Evolutionary conservation across 202 grass and related monocot species (phyloP), one percentile per base, ranked within the genome.

Genomic region (Carex arenaria): DNA sequence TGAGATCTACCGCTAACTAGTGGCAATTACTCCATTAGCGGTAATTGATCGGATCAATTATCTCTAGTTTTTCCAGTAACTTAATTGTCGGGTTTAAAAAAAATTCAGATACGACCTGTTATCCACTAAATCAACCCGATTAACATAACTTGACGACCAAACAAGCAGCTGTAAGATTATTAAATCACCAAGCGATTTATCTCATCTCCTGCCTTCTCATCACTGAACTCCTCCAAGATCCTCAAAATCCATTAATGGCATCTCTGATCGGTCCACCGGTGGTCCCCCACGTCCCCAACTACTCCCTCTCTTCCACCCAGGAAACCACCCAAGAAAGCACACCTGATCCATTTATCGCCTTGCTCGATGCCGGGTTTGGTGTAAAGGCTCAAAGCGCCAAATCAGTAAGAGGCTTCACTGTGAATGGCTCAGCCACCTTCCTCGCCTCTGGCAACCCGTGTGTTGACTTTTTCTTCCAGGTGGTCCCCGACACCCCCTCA

Each of bases 401-500:
- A 32, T 18, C 32, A 3, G 4, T 17, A 62, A 67, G 60, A 51
- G 63, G 42, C 22, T 7, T 30, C 4, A 90, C 92, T 1, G 84
- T 85, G 78, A 91, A 94, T 85, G 17, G 77, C 60, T 92, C 90
- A 17, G 83, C 82, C 9, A 90, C 89, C 15, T 90, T 88, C 73
- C 7, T 85, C 9, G 19, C 55, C 42, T 90, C 92, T 9, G 84
- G 92, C 4, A 85, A 89, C 61, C 61, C 90, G 0, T 92, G 93
- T 79, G 67, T 94, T 15, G 88, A 94, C 79, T 88, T 90, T 88
- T 94, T 94, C 88, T 92, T 94, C 92, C 90, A 85, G 40, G 85
- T 87, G 42, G 85, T 92, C 64, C 82, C 87, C 10, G 57, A 40
- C 49, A 87, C 85, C 9, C 36, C 42, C 11, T 18, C 78, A 59